Evolutionary conservation across 2,329 filamentous ascomycete genomes (phyloP), one percentile per base, ranked within the genome.

Genomic region (Hymenoscyphus fraxineus): DNA sequence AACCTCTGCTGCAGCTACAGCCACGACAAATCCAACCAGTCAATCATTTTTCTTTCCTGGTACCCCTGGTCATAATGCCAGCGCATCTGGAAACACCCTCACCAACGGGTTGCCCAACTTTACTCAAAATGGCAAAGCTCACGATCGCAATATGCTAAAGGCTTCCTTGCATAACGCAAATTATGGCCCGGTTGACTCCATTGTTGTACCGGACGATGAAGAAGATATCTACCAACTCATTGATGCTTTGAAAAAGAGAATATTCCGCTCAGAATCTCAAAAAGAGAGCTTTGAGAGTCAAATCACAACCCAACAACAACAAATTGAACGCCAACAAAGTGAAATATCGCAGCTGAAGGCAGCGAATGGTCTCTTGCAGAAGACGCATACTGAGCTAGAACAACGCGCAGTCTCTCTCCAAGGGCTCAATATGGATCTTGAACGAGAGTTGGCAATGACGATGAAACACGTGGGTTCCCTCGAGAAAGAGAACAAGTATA

Each of bases 1-100:
- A 7, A 27, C 47, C 10, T 27, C 47, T 73, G 73, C 72, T 32
- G 73, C 73, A 62, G 74, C 73, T 19, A 75, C 77, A 32, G 65
- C 59, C 31, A 78, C 79, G 3, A 79, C 80, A 58, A 84, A 79
- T 65, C 77, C 78, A 66, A 86, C 84, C 19, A 79, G 80, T 47
- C 83, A 85, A 65, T 88, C 86, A 0, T 88, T 88, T 71, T 79
- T 85, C 59, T 78, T 88, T 3, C 85, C 86, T 1, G 83, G 87
- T 67, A 76, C 87, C 56, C 82, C 83, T 7, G 85, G 88, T 68
- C 79, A 87, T 64, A 54, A 54, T 22, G 86, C 84, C 6, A 85
- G 88, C 70, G 78, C 88, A 38, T 81, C 88, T 12, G 86, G 84
- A 27, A 84, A 84, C 61, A 78, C 82, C 7, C 41, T 68, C 44